Conservation (phyloP, 2,329 filamentous ascomycete species). For the Stemphylium beticola region DNA sequence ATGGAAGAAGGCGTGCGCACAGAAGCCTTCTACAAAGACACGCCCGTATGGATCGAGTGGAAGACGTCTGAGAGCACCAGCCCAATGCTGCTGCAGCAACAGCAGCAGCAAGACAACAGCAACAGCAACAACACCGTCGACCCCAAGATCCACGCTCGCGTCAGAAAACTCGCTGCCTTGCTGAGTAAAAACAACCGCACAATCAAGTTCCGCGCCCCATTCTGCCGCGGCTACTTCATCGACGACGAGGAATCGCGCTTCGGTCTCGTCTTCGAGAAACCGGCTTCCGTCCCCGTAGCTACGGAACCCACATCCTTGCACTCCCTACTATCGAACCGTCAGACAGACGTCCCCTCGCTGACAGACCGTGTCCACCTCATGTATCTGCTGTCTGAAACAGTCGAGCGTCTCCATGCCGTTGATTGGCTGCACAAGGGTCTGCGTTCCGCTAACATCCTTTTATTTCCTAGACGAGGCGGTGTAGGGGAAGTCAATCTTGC, state of each 20-base stretch:
- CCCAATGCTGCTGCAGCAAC: too few species aligned
- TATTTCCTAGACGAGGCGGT: slow-evolving; percentile 49
- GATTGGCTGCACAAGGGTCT: slow-evolving; percentile 67
- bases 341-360: slow-evolving; percentile 53
- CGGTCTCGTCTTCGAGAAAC: slow-evolving; percentile 62
- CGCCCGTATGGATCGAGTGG: slow-evolving; percentile 49
- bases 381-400: slow-evolving; percentile 58
- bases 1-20: slow-evolving; percentile 32
- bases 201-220: slow-evolving; percentile 42
- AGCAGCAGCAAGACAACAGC: too few species aligned
- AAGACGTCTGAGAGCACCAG: slow-evolving; percentile 35
- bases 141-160: slow-evolving; percentile 38
- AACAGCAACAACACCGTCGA: slow-evolving; percentile 9
- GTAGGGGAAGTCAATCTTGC: slow-evolving; percentile 44
- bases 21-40: slow-evolving; percentile 36
- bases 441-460: slow-evolving; percentile 60
- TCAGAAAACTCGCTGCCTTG: slow-evolving; percentile 40
- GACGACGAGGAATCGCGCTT: slow-evolving; percentile 51
- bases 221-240: slow-evolving; percentile 46
- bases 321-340: slow-evolving; percentile 50
- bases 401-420: slow-evolving; percentile 61
- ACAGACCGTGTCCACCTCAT: slow-evolving; percentile 61
- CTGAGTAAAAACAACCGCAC: slow-evolving; percentile 41
- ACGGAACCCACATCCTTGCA: slow-evolving; percentile 57
- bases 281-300: slow-evolving; percentile 47